Base-by-base conservation (phyloP, 495 filamentous ascomycete species). In the Penicillium cosmopolitanum region DNA sequence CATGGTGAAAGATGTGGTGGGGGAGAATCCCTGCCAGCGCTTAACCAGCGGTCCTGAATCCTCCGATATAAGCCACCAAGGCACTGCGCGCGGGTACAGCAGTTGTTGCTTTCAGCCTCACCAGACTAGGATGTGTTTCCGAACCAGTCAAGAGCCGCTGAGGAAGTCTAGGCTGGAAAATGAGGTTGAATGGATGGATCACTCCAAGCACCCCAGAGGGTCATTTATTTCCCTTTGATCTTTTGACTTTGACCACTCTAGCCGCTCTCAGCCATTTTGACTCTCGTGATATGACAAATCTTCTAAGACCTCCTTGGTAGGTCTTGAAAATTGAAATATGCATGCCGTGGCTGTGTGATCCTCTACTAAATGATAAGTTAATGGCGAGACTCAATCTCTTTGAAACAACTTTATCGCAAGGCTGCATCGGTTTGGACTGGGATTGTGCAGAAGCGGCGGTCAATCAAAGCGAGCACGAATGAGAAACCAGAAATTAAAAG, bases 21-120 rank as follows among this genome's bases (percentile, higher is more conserved):
- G 36, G 25, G 53, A 55, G 50, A 23, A 35, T 33, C 55, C 57
- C 48, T 48, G 44, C 55, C 60, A 47, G 68, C 68, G 68, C 66
- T 68, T 70, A 70, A 66, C 66, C 56, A 68, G 19, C 61, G 66
- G 68, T 50, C 61, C 40, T 58, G 61, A 64, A 70, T 64, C 56
- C 66, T 61, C 66, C 68, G 63, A 52, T 51, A 38, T 35, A 42
- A 60, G 58, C 60, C 62, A 56, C 59, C 61, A 66, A 50, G 42
- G 50, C 55, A 55, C 64, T 48, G 58, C 60, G 61, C 65, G 65
- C 60, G 65, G 65, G 46, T 61, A 56, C 31, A 48, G 43, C 36
- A 40, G 16, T 5, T 44, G 42, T 35, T 44, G 28, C 51, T 60
- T 66, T 68, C 68, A 70, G 68, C 68, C 68, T 70, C 68, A 67